phyloP scores from a whole-genome alignment of 768 basidiomycete species.

The Candolleomyces aberdarensis region DNA sequence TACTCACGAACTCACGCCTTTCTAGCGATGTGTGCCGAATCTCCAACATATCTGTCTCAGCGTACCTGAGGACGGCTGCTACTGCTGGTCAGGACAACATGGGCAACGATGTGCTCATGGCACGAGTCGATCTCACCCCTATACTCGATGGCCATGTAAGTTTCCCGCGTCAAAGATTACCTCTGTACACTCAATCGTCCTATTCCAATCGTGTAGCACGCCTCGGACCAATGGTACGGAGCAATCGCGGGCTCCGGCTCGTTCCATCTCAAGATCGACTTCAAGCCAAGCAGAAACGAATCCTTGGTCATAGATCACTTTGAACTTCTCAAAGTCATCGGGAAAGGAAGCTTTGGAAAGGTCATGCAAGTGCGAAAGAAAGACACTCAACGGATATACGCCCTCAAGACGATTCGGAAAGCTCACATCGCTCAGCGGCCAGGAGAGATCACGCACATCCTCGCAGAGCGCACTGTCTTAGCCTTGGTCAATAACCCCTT shows the following conservation, averaged over 20 bases:
- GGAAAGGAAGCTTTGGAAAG: conserved; percentile 97
- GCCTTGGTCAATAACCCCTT: conserved; percentile 98
- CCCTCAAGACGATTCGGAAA: conserved; percentile 96
- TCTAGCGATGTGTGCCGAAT: conserved; percentile 90
- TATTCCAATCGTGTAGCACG: conserved; percentile 44
- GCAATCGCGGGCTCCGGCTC: conserved; percentile 83
- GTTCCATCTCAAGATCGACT: conserved; percentile 95
- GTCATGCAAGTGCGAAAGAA: conserved; percentile 99
- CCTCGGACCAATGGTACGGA: conserved; percentile 88
- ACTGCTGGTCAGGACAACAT: conserved; percentile 84
- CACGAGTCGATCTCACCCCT: conserved; percentile 87
- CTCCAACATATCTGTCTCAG: conserved; percentile 87
- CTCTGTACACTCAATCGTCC: conserved; percentile 12
- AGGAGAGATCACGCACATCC: conserved; percentile 96
- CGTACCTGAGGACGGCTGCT: conserved; percentile 84
- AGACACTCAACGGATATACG: conserved; percentile 96
- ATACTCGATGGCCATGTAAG: conserved; percentile 74
- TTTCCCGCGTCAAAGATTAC: conserved; percentile 6
- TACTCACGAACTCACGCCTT: conserved; percentile 6
- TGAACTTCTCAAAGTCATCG: conserved; percentile 95
- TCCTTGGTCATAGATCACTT: conserved; percentile 94
- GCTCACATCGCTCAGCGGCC: conserved; percentile 95
- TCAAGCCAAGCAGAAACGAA: conserved; percentile 82
- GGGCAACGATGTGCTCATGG: conserved; percentile 95
- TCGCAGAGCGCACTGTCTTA: conserved; percentile 94